phyloP scores from a whole-genome alignment of 2,329 filamentous ascomycete genomes.

The Beauveria pseudobassiana region DNA sequence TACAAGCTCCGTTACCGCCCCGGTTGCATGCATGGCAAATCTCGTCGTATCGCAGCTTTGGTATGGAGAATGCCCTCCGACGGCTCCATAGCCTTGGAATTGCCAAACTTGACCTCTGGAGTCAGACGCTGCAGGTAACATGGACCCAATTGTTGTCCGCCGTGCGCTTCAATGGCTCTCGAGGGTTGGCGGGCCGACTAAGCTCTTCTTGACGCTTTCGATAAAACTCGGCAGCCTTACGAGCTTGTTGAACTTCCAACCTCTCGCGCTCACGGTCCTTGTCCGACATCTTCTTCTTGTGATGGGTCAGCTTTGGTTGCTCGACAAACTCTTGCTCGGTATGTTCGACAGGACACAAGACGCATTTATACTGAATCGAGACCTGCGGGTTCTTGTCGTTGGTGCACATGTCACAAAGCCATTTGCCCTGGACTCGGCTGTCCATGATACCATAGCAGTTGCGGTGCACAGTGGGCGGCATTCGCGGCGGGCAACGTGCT shows the following conservation, averaged over 20 bases:
- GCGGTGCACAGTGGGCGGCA: conserved; percentile 83
- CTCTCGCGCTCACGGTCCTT: conserved; percentile 86
- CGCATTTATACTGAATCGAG: conserved; percentile 91
- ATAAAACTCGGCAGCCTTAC: conserved; percentile 74
- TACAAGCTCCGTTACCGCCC: conserved; percentile 62
- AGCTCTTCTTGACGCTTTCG: conserved; percentile 74
- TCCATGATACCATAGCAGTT: conserved; percentile 82
- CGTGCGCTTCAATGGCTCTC: conserved; percentile 88
- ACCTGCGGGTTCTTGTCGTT: conserved; percentile 90
- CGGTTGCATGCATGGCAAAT: conserved; percentile 78
- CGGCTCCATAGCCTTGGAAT: conserved; percentile 71
- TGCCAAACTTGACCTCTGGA: conserved; percentile 86
- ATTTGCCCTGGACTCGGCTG: conserved; percentile 65
- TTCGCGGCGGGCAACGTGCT: conserved; percentile 72
- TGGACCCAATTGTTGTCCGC: conserved; percentile 98
- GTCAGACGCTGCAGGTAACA: conserved; percentile 87
- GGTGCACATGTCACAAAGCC: conserved; percentile 91
- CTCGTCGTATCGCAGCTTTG: conserved; percentile 64
- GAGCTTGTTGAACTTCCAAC: conserved; percentile 74
- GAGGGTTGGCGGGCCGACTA: conserved; percentile 73
- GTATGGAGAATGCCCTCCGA: conserved; percentile 87
- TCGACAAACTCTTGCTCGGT: conserved; percentile 82
- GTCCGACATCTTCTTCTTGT: conserved; percentile 83
- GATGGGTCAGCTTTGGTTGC: conserved; percentile 41
- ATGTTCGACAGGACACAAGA: conserved; percentile 76